These are phyloP conservation scores for Silybum marianum DNA, from an alignment of 129 eudicot genomes.

Conservation along the genomic window DNA sequence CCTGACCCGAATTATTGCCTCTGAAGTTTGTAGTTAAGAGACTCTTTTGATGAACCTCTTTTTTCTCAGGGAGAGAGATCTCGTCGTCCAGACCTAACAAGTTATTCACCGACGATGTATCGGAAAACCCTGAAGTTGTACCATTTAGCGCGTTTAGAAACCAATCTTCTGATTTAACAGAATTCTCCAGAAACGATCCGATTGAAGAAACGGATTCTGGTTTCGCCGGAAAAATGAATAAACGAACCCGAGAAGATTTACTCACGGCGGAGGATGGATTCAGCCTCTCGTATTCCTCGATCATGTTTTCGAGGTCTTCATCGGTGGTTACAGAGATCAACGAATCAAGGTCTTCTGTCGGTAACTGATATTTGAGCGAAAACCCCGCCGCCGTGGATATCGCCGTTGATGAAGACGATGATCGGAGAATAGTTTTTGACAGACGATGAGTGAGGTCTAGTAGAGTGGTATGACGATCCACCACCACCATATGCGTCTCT, in stretches of 20 bases:
- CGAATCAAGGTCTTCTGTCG: slow-evolving; percentile 80
- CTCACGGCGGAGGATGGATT: background rate
- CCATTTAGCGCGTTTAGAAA: slow-evolving; percentile 54
- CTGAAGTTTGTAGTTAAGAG: slow-evolving; percentile 18
- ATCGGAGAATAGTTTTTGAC: slow-evolving; percentile 50
- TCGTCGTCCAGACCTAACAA: slow-evolving; percentile 58
- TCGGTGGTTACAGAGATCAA: slow-evolving; percentile 68
- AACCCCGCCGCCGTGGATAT: slow-evolving; percentile 30
- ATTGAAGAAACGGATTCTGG: slow-evolving; percentile 23
- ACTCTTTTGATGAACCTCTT: slow-evolving; percentile 13
- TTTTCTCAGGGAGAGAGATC: slow-evolving; percentile 21
- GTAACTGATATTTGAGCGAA: slow-evolving; percentile 69
- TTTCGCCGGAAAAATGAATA: slow-evolving; percentile 31
- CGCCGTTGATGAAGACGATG: slow-evolving; percentile 7
- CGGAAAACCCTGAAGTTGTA: slow-evolving; percentile 49
- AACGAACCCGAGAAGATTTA: slow-evolving; percentile 24
- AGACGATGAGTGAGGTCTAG: slow-evolving; percentile 52
- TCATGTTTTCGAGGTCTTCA: slow-evolving; percentile 83
- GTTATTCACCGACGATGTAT: slow-evolving; percentile 60
- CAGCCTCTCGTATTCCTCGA: slow-evolving; percentile 66
- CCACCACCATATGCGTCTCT: slow-evolving; percentile 70
- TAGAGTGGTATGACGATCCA: slow-evolving; percentile 52
- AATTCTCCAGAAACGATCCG: slow-evolving; percentile 48
- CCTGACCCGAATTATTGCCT: slow-evolving; percentile 37
- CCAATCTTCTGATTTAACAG: slow-evolving; percentile 53